Evolutionary conservation across 208 protist species (phyloP).

Genomic region (Trypanosoma melophagium): DNA sequence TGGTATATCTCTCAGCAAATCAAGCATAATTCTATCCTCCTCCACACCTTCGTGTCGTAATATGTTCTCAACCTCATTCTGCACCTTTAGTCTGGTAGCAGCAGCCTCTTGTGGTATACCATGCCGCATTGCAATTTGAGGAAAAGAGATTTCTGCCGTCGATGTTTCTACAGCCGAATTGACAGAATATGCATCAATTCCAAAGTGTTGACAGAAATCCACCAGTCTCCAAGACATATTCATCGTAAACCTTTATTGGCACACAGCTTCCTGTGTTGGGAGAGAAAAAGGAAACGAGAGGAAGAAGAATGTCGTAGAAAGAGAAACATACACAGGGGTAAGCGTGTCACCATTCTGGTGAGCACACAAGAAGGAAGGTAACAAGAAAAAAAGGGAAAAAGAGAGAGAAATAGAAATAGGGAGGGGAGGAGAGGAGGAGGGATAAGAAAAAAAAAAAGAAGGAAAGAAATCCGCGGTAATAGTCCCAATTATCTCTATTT

Average conservation of each 20-base stretch:
- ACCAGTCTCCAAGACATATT: conserved; percentile 12
- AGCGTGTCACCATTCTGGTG: background rate
- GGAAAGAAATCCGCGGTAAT: background rate
- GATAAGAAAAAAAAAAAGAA: conserved; percentile 7
- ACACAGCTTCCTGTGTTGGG: background rate
- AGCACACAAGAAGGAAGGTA: background rate
- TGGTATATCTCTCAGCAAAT: background rate
- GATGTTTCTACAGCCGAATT: background rate
- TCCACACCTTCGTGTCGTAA: conserved; percentile 5
- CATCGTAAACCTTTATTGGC: background rate
- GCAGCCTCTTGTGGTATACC: conserved; percentile 4
- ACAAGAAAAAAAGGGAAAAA: background rate
- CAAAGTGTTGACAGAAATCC: conserved; percentile 24
- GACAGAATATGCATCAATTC: background rate
- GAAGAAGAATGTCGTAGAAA: background rate
- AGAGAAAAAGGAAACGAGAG: background rate
- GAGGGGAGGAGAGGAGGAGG: background rate
- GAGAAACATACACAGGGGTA: too few species aligned
- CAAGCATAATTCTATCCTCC: background rate
- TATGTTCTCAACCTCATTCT: conserved; percentile 8
- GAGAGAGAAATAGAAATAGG: background rate
- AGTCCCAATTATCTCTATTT: background rate
- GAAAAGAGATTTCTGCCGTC: conserved; percentile 1
- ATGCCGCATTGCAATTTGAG: background rate
- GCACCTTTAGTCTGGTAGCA: conserved; percentile 4